A percentile compares a stretch with the other conserved stretches of the same genome.
phyloP scores from a whole-genome alignment of 2,329 filamentous ascomycete species.

The Onygena corvina region DNA sequence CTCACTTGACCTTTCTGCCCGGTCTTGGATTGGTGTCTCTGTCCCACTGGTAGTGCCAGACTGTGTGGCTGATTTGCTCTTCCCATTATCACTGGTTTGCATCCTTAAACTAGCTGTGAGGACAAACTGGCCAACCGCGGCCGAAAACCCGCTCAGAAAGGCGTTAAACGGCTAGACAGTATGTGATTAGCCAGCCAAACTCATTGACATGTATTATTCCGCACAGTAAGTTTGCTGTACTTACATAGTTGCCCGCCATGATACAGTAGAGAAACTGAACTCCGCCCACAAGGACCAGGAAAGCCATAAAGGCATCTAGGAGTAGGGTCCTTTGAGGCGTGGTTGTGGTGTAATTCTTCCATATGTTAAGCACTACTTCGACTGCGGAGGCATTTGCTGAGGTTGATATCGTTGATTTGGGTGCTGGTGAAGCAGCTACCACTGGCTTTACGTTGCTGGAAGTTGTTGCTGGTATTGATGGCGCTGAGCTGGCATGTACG shows the following conservation, averaged over 20 bases:
- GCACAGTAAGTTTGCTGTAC: conserved; percentile 28
- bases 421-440: conserved; percentile 17
- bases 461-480: conserved; percentile 13
- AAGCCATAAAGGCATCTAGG: conserved; percentile 80
- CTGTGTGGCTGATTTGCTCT: conserved; percentile 35
- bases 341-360: conserved; percentile 62
- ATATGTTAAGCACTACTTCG: conserved; percentile 57
- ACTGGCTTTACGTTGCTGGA: conserved; percentile 12
- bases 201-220: neutral
- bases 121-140: conserved; percentile 94
- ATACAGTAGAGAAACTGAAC: conserved; percentile 91
- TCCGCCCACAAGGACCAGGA: conserved; percentile 72
- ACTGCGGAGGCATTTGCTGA: conserved; percentile 31
- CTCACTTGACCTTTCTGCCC: conserved; percentile 28
- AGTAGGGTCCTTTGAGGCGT: conserved; percentile 89
- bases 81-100: conserved; percentile 67
- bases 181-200: neutral
- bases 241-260: conserved; percentile 83
- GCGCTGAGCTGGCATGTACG: conserved; percentile 14
- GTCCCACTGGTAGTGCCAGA: conserved; percentile 17
- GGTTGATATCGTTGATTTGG: conserved; percentile 25
- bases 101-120: conserved; percentile 82
- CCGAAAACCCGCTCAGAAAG: conserved; percentile 87
- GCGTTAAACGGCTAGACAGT: conserved; percentile 84
- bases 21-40: conserved; percentile 13